Percentiles rank a stretch among this genome's conserved stretches.
Conservation (phyloP, 2,329 filamentous ascomycete genomes). For the Cercospora sesami region DNA sequence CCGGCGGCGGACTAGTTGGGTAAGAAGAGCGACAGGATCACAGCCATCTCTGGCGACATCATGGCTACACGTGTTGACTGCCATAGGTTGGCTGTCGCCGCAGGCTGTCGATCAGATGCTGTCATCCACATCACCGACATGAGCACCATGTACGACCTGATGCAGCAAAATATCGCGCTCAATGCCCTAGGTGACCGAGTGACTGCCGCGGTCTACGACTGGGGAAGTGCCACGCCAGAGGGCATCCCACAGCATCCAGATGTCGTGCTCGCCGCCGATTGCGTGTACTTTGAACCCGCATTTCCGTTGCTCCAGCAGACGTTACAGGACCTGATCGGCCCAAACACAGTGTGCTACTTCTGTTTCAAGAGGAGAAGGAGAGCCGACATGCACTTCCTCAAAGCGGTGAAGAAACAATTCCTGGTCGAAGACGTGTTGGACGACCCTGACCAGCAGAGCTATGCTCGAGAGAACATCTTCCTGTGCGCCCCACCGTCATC, state of each 20-base stretch:
- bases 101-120: slow-evolving; percentile 54
- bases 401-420: slow-evolving; percentile 52
- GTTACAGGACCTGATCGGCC: slow-evolving; percentile 68
- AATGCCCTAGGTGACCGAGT: slow-evolving; percentile 69
- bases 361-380: slow-evolving; percentile 92
- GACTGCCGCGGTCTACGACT: slow-evolving; percentile 73
- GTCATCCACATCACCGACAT: slow-evolving; percentile 85
- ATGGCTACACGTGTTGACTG: slow-evolving; percentile 18
- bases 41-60: not conserved
- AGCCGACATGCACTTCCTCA: slow-evolving; percentile 59
- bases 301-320: slow-evolving; percentile 85
- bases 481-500: slow-evolving; percentile 41
- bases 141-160: slow-evolving; percentile 77
- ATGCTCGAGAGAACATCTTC: slow-evolving; percentile 51
- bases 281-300: slow-evolving; percentile 94
- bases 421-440: slow-evolving; percentile 48
- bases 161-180: slow-evolving; percentile 82
- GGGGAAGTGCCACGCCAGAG: slow-evolving; percentile 56
- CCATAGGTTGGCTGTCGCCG: slow-evolving; percentile 57
- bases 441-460: slow-evolving; percentile 50
- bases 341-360: slow-evolving; percentile 71
- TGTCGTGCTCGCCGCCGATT: slow-evolving; percentile 90
- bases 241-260: slow-evolving; percentile 60
- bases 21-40: slow-evolving; percentile 30
- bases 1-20: slow-evolving; percentile 84